These are phyloP conservation scores for Pigoraptor vietnamica DNA, from an alignment of 78 protist genomes.

Conservation along the genomic window DNA sequence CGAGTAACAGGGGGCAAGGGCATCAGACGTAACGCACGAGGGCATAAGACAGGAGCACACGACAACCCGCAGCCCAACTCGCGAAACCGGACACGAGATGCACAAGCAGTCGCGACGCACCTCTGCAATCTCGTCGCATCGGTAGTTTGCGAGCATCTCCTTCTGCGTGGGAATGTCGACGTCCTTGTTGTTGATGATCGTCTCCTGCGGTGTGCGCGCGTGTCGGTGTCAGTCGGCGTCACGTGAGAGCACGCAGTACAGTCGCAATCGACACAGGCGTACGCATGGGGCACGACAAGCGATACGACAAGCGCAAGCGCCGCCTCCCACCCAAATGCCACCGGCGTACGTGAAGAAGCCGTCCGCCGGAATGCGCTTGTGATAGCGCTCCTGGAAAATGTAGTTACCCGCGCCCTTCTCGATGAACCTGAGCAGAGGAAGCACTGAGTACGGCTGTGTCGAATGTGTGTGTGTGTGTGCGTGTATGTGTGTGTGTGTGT, in stretches of 20 bases:
- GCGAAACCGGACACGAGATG: not conserved
- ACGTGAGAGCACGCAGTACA: not conserved
- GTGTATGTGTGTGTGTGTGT: too few relatives aligned
- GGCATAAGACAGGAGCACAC: not conserved
- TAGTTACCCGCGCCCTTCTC: conserved; percentile 9
- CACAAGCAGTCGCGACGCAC: not conserved
- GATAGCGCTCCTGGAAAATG: conserved; percentile 43
- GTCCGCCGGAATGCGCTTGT: conserved; percentile 67
- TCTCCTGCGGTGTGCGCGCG: not conserved
- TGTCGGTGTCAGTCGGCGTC: not conserved
- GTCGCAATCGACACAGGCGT: not conserved
- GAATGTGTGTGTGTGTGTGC: too few relatives aligned
- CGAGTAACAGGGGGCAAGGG: not conserved
- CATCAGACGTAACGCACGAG: not conserved
- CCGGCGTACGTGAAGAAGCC: conserved; percentile 55
- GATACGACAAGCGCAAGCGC: not conserved
- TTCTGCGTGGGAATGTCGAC: conserved; percentile 83
- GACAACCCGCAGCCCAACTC: not conserved
- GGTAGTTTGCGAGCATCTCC: conserved; percentile 79
- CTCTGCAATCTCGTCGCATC: conserved; percentile 81
- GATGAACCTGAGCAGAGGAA: conserved; percentile 24
- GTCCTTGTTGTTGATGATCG: conserved; percentile 76
- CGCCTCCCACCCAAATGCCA: conserved; percentile 57
- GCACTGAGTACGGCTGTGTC: too few relatives aligned
- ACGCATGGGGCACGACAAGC: not conserved